A percentile compares a stretch with the other conserved stretches of the same genome.
These are phyloP conservation scores for Picea mariana DNA, from an alignment of 83 land plant species.

Conservation along the genomic window DNA sequence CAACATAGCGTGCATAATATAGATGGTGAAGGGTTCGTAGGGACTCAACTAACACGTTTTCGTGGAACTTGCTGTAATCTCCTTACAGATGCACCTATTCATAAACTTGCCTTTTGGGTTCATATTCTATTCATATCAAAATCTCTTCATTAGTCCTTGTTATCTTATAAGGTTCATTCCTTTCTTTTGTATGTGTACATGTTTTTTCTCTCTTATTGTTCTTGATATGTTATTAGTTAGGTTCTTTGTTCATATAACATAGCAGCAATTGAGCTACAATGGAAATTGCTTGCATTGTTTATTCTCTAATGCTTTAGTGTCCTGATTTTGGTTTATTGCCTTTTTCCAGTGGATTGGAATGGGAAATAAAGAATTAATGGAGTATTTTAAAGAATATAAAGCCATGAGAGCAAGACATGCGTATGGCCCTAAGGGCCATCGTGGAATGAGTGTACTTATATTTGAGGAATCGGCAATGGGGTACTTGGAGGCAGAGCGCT, in stretches of 20 bases:
- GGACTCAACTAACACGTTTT: neutral
- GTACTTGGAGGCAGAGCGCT: slow-evolving; percentile 75
- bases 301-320: neutral
- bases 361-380: slow-evolving; percentile 93
- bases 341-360: slow-evolving; percentile 82
- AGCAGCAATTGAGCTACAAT: neutral
- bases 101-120: neutral
- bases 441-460: slow-evolving; percentile 85
- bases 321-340: neutral
- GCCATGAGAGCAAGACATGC: slow-evolving; percentile 82
- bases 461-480: slow-evolving; percentile 76
- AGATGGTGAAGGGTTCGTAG: neutral
- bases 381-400: slow-evolving; percentile 59
- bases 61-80: no score
- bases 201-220: neutral
- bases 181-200: no score
- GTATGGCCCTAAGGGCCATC: slow-evolving; percentile 92
- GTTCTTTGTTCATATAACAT: neutral
- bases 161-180: neutral
- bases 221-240: neutral
- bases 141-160: neutral
- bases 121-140: neutral
- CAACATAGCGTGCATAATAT: no score
- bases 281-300: neutral
- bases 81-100: no score